These are phyloP conservation scores for Kickxella alabastrina DNA, from an alignment of 192 early-diverging fungal genomes.

Conservation along the genomic window DNA sequence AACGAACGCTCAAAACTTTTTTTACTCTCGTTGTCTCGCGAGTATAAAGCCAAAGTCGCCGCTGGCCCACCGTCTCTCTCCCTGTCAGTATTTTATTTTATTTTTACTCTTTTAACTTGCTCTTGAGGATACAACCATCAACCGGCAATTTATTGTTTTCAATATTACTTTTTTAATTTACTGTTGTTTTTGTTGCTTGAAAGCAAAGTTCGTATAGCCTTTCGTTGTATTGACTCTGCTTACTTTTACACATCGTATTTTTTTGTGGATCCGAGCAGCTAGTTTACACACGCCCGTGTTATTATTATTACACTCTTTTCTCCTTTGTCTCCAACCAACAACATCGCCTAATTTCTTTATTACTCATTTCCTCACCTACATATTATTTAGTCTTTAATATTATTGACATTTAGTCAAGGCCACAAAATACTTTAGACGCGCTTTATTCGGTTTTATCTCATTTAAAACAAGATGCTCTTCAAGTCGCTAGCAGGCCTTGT, in stretches of 20 bases:
- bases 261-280: slow-evolving; percentile 4
- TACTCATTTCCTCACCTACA: slow-evolving; percentile 9
- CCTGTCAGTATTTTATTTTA: slow-evolving; percentile 18
- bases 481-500: slow-evolving; percentile 34
- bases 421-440: neutral
- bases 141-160: no score
- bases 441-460: neutral
- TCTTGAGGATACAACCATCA: no score
- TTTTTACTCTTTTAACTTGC: slow-evolving; percentile 8
- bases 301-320: no score
- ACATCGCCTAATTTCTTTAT: neutral
- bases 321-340: slow-evolving; percentile 5
- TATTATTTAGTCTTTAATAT: neutral
- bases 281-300: no score
- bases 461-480: slow-evolving; percentile 26
- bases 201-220: no score
- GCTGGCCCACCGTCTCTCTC: no score
- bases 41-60: no score
- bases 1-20: no score
- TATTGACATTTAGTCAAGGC: neutral
- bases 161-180: no score
- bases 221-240: no score
- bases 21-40: no score
- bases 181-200: no score
- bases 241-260: slow-evolving; percentile 1